Evolutionary conservation across 345 rosid species (phyloP).

Genomic region (Odontarrhena argentea): DNA sequence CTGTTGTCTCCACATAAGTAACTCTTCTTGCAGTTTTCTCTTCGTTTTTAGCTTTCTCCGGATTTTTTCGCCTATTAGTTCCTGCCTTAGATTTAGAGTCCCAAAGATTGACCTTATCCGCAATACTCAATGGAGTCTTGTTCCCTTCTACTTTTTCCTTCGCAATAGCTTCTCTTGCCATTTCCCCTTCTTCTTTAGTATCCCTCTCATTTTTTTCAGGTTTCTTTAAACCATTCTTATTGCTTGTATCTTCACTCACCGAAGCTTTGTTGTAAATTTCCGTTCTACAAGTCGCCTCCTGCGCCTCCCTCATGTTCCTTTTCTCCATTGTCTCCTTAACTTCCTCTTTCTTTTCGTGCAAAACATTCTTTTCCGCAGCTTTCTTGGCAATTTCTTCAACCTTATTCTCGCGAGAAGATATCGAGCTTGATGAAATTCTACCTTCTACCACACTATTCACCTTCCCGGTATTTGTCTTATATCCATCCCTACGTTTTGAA

Average conservation of each 20-base stretch:
- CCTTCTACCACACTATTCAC: neutral
- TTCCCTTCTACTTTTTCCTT: constrained; percentile 6
- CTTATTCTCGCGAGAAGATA: neutral
- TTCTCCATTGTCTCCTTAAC: neutral
- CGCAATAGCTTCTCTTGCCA: neutral
- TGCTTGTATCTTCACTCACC: neutral
- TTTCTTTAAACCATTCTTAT: neutral
- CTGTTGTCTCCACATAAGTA: constrained; percentile 6
- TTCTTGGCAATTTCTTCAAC: neutral
- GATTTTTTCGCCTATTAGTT: neutral
- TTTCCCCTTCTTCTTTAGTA: constrained; percentile 12
- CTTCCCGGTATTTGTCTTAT: neutral
- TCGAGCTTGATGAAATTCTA: neutral
- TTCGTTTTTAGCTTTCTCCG: neutral
- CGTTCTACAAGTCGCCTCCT: neutral
- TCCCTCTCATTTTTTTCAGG: constrained; percentile 8
- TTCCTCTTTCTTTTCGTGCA: neutral
- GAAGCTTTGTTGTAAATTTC: neutral
- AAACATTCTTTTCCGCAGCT: neutral
- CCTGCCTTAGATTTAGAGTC: neutral
- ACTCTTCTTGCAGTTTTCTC: neutral
- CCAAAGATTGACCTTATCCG: constrained; percentile 22
- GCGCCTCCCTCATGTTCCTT: neutral
- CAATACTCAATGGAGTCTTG: constrained; percentile 2
- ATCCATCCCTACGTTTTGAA: constrained; percentile 6